phyloP scores from a whole-genome alignment of 345 rosid species.

The Kandelia obovata region DNA sequence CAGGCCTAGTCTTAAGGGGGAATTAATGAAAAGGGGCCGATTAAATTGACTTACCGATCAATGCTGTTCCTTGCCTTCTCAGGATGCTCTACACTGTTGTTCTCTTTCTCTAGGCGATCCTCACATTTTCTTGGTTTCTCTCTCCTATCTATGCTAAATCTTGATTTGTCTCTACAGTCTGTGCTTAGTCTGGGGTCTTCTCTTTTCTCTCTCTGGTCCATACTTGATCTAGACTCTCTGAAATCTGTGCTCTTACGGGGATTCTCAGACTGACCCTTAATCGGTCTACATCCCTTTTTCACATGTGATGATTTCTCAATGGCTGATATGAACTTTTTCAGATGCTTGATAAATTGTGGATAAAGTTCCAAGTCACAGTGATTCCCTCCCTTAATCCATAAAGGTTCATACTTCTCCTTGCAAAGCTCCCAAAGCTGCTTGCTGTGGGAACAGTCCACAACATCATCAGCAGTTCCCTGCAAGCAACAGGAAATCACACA shows the following conservation, averaged over 20 bases:
- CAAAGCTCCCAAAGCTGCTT: conserved; percentile 81
- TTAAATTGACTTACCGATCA: conserved; percentile 50
- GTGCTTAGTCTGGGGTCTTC: conserved; percentile 61
- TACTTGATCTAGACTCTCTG: conserved; percentile 44
- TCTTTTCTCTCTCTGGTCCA: conserved; percentile 34
- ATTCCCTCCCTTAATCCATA: conserved; percentile 93
- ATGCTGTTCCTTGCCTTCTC: conserved; percentile 28
- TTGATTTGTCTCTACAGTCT: conserved; percentile 62
- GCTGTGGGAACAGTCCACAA: conserved; percentile 87
- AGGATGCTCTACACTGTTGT: conserved; percentile 4
- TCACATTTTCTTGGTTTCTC: conserved; percentile 35
- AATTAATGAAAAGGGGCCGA: background rate
- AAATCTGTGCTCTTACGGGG: conserved; percentile 62
- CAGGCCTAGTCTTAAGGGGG: background rate
- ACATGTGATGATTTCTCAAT: conserved; percentile 50
- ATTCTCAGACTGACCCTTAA: conserved; percentile 39
- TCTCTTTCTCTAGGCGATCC: conserved; percentile 14
- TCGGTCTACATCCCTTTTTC: conserved; percentile 28
- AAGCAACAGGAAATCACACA: conserved; percentile 14
- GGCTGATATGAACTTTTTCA: conserved; percentile 78
- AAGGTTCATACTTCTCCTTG: conserved; percentile 85
- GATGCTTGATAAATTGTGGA: conserved; percentile 83
- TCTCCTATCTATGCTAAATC: conserved; percentile 40
- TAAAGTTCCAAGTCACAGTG: conserved; percentile 82
- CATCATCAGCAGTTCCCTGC: conserved; percentile 93